phyloP scores from a whole-genome alignment of 2,329 filamentous ascomycete species.

The Alternaria infectoria region DNA sequence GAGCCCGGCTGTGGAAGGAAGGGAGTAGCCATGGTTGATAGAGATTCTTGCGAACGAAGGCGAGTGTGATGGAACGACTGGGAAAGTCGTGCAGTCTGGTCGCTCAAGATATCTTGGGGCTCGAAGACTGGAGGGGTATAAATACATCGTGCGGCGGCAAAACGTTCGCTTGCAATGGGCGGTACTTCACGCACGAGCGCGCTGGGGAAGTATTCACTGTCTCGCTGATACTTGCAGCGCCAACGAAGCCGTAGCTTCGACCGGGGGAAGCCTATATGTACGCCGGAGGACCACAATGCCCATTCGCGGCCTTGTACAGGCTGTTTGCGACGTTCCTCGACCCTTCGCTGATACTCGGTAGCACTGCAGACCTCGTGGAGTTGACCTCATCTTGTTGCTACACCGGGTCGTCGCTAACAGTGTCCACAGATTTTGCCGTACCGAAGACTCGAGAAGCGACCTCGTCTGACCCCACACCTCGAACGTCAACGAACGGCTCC shows the following conservation, averaged over 20 bases:
- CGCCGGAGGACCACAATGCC: background rate
- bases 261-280: background rate
- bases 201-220: background rate
- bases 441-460: background rate
- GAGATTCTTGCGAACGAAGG: rapidly evolving
- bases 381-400: background rate
- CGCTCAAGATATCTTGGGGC: background rate
- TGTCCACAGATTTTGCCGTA: background rate
- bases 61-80: background rate
- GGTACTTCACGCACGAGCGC: background rate
- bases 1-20: background rate
- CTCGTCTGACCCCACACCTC: background rate
- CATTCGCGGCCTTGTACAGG: background rate
- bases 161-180: background rate
- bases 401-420: background rate
- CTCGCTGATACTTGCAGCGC: background rate
- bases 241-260: background rate
- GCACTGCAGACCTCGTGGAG: background rate
- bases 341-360: background rate
- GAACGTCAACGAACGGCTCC: background rate
- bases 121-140: background rate
- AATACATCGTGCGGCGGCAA: background rate
- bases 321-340: background rate
- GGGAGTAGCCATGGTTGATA: background rate
- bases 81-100: background rate